A percentile compares a stretch with the other conserved stretches of the same genome.
Evolutionary conservation across 139 green algal species (phyloP).

Genomic region (Mychonastes homosphaera): DNA sequence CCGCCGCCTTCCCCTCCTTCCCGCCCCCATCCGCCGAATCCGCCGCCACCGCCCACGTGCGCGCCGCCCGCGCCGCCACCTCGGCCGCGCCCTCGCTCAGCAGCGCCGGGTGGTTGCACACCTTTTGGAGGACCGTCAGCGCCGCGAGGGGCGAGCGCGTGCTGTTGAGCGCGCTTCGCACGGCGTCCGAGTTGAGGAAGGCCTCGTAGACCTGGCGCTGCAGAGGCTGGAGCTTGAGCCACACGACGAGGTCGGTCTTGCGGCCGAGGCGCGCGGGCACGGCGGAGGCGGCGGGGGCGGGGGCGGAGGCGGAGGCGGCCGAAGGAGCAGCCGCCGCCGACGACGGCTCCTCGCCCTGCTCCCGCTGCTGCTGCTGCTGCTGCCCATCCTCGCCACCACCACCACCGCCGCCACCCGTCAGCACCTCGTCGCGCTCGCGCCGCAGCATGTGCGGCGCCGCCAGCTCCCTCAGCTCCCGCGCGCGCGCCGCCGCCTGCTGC

Average conservation of each 20-base stretch:
- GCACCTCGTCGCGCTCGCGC: constrained; percentile 77
- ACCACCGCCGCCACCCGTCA: constrained; percentile 12
- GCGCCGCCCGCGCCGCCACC: constrained; percentile 16
- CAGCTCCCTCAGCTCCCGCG: constrained; percentile 41
- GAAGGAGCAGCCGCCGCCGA: too few species aligned
- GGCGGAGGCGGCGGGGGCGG: constrained; percentile 3
- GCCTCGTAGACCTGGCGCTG: constrained; percentile 64
- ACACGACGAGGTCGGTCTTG: constrained; percentile 95
- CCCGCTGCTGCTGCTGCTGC: constrained; percentile 6
- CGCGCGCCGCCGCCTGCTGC: constrained; percentile 39
- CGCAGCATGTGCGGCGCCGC: constrained; percentile 77
- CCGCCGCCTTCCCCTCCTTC: too few species aligned
- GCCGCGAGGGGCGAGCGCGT: constrained; percentile 55
- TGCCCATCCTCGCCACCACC: neutral
- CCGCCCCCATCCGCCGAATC: neutral
- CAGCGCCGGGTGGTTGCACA: constrained; percentile 89
- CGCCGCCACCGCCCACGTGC: neutral
- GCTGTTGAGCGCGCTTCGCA: constrained; percentile 30
- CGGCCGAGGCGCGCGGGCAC: constrained; percentile 20
- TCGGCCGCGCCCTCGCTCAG: constrained; percentile 49
- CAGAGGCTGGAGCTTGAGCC: constrained; percentile 62
- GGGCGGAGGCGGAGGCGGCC: neutral
- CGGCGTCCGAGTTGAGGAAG: constrained; percentile 54
- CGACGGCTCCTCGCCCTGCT: neutral
- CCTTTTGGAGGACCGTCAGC: constrained; percentile 63